phyloP scores from a whole-genome alignment of 2,329 filamentous ascomycete genomes.

The Rutstroemia sydowiana region DNA sequence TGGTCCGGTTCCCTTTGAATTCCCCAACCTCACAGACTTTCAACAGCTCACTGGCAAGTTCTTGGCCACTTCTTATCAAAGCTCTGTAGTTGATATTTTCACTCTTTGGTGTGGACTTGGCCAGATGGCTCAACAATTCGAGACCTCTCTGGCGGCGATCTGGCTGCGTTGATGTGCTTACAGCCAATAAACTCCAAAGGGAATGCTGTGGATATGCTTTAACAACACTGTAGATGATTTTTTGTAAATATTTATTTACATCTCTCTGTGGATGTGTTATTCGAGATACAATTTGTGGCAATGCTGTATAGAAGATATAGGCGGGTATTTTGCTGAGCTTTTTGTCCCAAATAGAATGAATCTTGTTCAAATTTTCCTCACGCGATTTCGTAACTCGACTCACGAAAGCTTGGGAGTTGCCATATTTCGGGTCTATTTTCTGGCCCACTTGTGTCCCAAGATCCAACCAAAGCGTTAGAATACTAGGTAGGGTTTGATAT shows the following conservation, averaged over 20 bases:
- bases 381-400: slow-evolving; percentile 47
- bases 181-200: slow-evolving; percentile 82
- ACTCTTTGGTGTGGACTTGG: slow-evolving; percentile 40
- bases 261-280: slow-evolving; percentile 78
- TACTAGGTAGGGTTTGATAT: slow-evolving; percentile 85
- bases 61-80: slow-evolving; percentile 72
- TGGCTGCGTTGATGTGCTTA: slow-evolving; percentile 71
- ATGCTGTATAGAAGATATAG: slow-evolving; percentile 71
- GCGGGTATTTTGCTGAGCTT: slow-evolving; percentile 66
- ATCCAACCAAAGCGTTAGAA: slow-evolving; percentile 91
- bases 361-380: slow-evolving; percentile 56
- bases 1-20: slow-evolving; percentile 62
- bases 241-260: slow-evolving; percentile 69
- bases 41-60: slow-evolving; percentile 74
- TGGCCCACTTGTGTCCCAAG: slow-evolving; percentile 70
- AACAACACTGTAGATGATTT: slow-evolving; percentile 82
- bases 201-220: slow-evolving; percentile 82
- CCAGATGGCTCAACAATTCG: slow-evolving; percentile 44
- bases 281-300: slow-evolving; percentile 92
- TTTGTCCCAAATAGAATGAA: slow-evolving; percentile 72
- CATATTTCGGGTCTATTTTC: slow-evolving; percentile 40
- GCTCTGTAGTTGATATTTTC: slow-evolving; percentile 67
- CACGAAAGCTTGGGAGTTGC: slow-evolving; percentile 40
- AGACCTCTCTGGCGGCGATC: slow-evolving; percentile 54
- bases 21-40: slow-evolving; percentile 69